Evolutionary conservation across 257 asterid genomes (phyloP), one percentile per base, ranked within the genome.

Genomic region (Leptodermis oblonga): DNA sequence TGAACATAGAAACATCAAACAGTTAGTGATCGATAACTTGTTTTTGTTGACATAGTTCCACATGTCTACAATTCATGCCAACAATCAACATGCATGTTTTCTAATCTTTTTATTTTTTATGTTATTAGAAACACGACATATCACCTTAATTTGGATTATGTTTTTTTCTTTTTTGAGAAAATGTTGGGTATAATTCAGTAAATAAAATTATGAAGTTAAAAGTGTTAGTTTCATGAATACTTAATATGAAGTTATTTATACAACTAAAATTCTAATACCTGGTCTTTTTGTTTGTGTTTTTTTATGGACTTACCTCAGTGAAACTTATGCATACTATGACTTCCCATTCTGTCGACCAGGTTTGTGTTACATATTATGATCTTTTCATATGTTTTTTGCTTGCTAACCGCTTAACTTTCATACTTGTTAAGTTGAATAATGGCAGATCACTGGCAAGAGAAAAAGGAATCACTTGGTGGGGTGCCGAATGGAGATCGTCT

Each of bases 401-500:
- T 25, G 34, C 11, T 26, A 25, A 1, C 36, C 11, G 20, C 8
- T 26, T 25, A 1, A 26, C n/a, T 9, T 10, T 4, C 37, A 12
- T 12, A 4, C 18, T 41, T 64, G 26, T 64, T 26, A 20, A 63
- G 12, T 42, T 54, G 34, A 37, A 53, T 23, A 63, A 18, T 65
- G 58, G 5, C 60, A 65, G 72, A 73, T 65, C 9, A 41, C 34
- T 33, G 39, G 41, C 7, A 65, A 54, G 45, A 37, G 76, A 64
- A 41, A 61, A 55, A 73, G 48, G 37, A 65, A 65, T 53, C 71
- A 9, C 31, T 55, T 15, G 46, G 61, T 54, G 71, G 65, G 49
- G 28, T 33, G 5, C 43, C 55, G 66, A 30, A 54, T 73, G 77
- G 71, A 65, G 71, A 65, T 34, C 72, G 67, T 39, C 77, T 73